phyloP scores from a whole-genome alignment of 352 stramenopile species.

The Pythium utonaiense region DNA sequence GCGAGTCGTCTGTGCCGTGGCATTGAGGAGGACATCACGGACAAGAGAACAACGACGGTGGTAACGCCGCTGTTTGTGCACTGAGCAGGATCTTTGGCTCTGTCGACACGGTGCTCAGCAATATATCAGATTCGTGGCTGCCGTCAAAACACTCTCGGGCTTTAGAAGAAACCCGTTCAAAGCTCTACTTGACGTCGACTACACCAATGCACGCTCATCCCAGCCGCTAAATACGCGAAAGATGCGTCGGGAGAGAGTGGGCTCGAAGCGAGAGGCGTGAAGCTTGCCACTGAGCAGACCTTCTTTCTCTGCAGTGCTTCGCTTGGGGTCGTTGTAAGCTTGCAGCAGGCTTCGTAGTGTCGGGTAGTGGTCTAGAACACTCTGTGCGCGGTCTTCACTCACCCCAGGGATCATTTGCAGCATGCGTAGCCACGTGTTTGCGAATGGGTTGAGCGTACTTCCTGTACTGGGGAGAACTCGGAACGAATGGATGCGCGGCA shows the following conservation, averaged over 20 bases:
- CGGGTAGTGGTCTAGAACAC: constrained; percentile 56
- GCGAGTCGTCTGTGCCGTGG: no score
- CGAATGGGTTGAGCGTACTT: constrained; percentile 40
- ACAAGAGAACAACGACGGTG: no score
- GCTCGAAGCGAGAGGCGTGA: constrained; percentile 32
- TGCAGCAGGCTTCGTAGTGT: constrained; percentile 49
- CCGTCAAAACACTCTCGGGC: no score
- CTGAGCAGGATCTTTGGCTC: no score
- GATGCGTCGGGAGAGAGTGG: constrained; percentile 50
- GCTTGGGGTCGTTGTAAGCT: constrained; percentile 39
- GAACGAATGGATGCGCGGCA: constrained; percentile 57
- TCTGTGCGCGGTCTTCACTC: constrained; percentile 69
- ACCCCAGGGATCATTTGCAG: constrained; percentile 71
- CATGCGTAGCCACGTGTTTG: constrained; percentile 77
- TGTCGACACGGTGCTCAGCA: no score
- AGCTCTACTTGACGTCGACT: background rate
- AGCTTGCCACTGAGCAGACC: constrained; percentile 57
- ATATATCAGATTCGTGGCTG: no score
- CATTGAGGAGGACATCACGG: no score
- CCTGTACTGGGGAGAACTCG: constrained; percentile 37
- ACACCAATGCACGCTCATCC: constrained; percentile 3
- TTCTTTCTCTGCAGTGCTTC: constrained; percentile 39
- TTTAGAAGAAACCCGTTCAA: background rate
- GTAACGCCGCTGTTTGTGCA: no score
- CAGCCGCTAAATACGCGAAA: constrained; percentile 41